phyloP scores from a whole-genome alignment of 176 grass and related monocot species.

The Zea luxurians region DNA sequence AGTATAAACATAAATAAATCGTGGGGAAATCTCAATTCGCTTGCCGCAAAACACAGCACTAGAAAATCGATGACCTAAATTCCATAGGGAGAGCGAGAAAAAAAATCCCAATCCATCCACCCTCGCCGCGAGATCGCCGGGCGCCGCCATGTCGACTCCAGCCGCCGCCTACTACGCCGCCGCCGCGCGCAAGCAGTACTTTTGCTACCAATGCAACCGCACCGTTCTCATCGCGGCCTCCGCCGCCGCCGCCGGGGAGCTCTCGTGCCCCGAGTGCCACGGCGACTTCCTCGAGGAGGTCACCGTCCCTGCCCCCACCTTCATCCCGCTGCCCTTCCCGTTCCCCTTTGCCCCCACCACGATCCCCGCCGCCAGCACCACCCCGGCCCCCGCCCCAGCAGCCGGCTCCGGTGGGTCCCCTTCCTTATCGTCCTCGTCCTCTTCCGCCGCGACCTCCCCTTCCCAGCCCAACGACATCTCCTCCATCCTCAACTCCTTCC shows the following conservation, averaged over 20 bases:
- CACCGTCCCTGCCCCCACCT: slow-evolving; percentile 56
- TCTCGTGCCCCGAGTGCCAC: slow-evolving; percentile 76
- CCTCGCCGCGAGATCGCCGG: slow-evolving; percentile 58
- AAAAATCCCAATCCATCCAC: slow-evolving; percentile 42
- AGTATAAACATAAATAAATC: too few relatives aligned
- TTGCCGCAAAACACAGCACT: not conserved
- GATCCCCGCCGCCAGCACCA: slow-evolving; percentile 1
- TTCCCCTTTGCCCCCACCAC: slow-evolving; percentile 24
- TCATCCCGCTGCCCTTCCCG: slow-evolving; percentile 54
- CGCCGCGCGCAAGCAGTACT: slow-evolving; percentile 68
- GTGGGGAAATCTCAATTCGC: not conserved
- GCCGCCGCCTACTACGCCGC: slow-evolving; percentile 37
- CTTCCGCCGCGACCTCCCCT: slow-evolving; percentile 39
- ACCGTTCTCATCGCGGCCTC: slow-evolving; percentile 57
- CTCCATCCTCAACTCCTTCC: slow-evolving; percentile 45
- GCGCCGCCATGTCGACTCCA: slow-evolving; percentile 51
- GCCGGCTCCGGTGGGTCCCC: slow-evolving; percentile 31
- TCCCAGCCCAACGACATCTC: slow-evolving; percentile 39
- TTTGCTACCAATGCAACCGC: slow-evolving; percentile 90
- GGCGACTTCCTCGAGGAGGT: slow-evolving; percentile 94
- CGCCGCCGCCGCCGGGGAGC: slow-evolving; percentile 51
- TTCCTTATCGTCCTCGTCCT: slow-evolving; percentile 32
- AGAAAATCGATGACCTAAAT: slow-evolving; percentile 44
- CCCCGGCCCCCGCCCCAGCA: not conserved
- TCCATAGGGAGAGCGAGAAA: not conserved